phyloP scores from a whole-genome alignment of 2,329 filamentous ascomycete genomes.

The Cytospora piceicola region DNA sequence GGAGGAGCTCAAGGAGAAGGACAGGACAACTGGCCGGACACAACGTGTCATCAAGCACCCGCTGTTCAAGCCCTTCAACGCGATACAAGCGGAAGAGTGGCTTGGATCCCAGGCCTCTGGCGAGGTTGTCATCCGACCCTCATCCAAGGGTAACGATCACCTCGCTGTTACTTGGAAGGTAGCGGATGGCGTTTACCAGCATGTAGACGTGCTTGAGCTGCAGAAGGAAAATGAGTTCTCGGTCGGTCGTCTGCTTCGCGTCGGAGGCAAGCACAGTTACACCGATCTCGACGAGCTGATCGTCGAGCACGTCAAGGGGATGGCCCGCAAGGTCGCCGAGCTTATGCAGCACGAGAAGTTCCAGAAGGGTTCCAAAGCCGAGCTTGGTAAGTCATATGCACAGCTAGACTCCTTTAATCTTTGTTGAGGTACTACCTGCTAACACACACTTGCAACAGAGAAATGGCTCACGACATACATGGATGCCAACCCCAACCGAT shows the following conservation, averaged over 20 bases:
- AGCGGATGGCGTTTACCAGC: slow-evolving; percentile 92
- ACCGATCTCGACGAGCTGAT: slow-evolving; percentile 97
- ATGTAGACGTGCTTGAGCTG: slow-evolving; percentile 94
- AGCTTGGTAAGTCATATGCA: slow-evolving; percentile 71
- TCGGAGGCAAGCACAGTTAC: slow-evolving; percentile 88
- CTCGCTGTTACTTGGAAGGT: slow-evolving; percentile 98
- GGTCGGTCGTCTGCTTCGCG: slow-evolving; percentile 81
- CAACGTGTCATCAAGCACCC: slow-evolving; percentile 98
- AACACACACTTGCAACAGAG: slow-evolving; percentile 57
- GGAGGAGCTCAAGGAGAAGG: slow-evolving; percentile 83
- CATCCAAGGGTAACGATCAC: slow-evolving; percentile 93
- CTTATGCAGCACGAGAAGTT: slow-evolving; percentile 95
- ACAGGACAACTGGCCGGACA: slow-evolving; percentile 80
- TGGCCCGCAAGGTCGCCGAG: slow-evolving; percentile 97
- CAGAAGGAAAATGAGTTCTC: slow-evolving; percentile 98
- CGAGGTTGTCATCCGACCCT: slow-evolving; percentile 93
- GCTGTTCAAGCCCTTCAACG: slow-evolving; percentile 91
- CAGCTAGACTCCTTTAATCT: neutral
- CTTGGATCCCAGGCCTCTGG: slow-evolving; percentile 83
- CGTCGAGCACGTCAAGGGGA: slow-evolving; percentile 94
- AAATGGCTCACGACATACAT: slow-evolving; percentile 96
- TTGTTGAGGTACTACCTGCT: slow-evolving; percentile 27
- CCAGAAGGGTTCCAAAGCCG: slow-evolving; percentile 76
- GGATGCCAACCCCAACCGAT: slow-evolving; percentile 91
- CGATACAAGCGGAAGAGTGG: slow-evolving; percentile 89